Evolutionary conservation across 345 rosid genomes (phyloP).

Genomic region (Lepidium didymum): DNA sequence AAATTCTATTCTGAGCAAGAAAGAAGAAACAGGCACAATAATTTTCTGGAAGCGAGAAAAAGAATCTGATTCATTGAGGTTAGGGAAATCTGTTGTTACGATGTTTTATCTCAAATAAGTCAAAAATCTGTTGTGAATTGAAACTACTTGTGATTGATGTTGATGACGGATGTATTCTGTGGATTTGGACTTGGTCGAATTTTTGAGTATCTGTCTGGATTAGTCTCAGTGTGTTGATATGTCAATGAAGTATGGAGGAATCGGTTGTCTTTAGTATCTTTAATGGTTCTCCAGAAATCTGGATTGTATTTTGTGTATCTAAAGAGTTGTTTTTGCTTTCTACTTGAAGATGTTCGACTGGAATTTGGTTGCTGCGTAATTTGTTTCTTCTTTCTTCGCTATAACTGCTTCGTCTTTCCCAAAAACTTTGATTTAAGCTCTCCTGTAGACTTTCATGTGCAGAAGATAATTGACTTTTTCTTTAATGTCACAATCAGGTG

Average conservation of each 20-base stretch:
- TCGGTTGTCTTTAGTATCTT: background rate
- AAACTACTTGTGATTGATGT: background rate
- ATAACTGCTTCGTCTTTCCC: background rate
- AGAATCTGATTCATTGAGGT: background rate
- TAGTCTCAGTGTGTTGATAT: background rate
- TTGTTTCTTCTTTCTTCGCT: background rate
- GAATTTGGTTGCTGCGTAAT: background rate
- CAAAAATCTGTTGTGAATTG: background rate
- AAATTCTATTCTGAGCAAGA: background rate
- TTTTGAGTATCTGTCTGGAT: background rate
- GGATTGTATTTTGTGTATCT: background rate
- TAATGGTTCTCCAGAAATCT: background rate
- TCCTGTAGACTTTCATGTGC: background rate
- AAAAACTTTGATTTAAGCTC: background rate
- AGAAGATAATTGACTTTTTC: background rate
- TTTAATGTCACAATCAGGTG: conserved; percentile 6
- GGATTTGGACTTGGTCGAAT: background rate
- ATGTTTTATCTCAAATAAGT: background rate
- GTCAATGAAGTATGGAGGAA: background rate
- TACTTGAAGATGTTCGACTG: background rate
- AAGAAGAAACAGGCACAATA: background rate
- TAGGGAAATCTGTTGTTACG: background rate
- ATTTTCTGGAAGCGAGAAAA: background rate
- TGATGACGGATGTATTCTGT: background rate
- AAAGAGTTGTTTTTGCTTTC: background rate